These are phyloP conservation scores for Linaria vulgaris DNA, from an alignment of 257 asterid genomes.

Conservation along the genomic window DNA sequence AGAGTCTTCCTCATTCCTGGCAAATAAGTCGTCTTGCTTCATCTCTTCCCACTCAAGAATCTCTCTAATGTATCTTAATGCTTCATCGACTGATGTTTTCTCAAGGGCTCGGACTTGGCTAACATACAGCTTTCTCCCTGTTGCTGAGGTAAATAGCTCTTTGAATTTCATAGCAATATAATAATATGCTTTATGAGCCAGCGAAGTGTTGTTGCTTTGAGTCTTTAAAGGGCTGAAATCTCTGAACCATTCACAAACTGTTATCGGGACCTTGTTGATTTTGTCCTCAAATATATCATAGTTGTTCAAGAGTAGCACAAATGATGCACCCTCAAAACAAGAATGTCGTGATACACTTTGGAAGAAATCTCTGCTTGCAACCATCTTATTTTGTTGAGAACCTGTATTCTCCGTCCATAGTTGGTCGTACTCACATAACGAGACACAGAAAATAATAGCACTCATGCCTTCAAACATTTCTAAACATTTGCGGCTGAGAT, in stretches of 20 bases:
- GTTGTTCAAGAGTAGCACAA: constrained; percentile 77
- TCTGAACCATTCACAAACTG: constrained; percentile 77
- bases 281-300: constrained; percentile 85
- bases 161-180: constrained; percentile 92
- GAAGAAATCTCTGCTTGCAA: constrained; percentile 69
- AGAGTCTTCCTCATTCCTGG: constrained; percentile 61
- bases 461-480: constrained; percentile 98
- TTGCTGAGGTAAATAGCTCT: constrained; percentile 68
- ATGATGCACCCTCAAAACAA: constrained; percentile 77
- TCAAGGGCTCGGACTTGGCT: constrained; percentile 89
- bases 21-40: constrained; percentile 57
- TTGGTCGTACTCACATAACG: constrained; percentile 85
- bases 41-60: constrained; percentile 93
- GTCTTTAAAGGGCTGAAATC: constrained; percentile 76
- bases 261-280: constrained; percentile 55
- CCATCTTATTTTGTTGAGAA: constrained; percentile 77
- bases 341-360: constrained; percentile 72
- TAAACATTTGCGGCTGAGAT: constrained; percentile 89
- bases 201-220: constrained; percentile 63
- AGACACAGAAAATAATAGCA: constrained; percentile 65
- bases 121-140: constrained; percentile 72
- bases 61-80: constrained; percentile 78
- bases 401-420: constrained; percentile 46
- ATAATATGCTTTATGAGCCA: constrained; percentile 88
- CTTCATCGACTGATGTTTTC: constrained; percentile 70